These are phyloP conservation scores for Fusarium odoratissimum DNA, from an alignment of 2,329 filamentous ascomycete species.

Conservation along the genomic window DNA sequence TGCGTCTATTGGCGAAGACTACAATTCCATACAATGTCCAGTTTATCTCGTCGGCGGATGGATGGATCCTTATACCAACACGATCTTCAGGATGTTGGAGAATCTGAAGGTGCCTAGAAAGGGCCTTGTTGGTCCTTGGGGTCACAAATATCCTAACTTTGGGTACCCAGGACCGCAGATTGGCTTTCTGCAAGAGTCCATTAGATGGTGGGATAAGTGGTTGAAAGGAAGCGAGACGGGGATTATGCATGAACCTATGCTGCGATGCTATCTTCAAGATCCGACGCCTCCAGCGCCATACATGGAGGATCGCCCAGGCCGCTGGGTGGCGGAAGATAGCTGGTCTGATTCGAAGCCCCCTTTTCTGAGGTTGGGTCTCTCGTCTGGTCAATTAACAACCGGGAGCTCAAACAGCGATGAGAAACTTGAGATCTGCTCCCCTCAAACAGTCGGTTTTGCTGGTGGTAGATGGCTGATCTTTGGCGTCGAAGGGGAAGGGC, in stretches of 20 bases:
- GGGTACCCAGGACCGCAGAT: slow-evolving; percentile 5
- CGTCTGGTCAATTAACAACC: too few species aligned
- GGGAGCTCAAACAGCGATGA: too few species aligned
- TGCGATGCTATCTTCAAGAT: slow-evolving; percentile 2
- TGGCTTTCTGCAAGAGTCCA: not conserved
- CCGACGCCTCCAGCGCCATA: not conserved
- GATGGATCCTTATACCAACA: slow-evolving; percentile 18
- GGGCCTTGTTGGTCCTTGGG: slow-evolving; percentile 9
- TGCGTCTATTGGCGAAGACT: not conserved
- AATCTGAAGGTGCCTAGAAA: not conserved
- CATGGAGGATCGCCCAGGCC: not conserved
- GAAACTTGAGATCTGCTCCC: not conserved
- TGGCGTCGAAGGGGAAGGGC: slow-evolving; percentile 1
- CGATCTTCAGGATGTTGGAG: slow-evolving; percentile 13
- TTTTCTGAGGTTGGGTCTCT: not conserved
- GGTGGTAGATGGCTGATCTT: slow-evolving; percentile 9
- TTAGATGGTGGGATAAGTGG: slow-evolving; percentile 15
- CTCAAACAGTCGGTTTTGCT: slow-evolving; percentile 1
- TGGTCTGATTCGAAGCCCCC: not conserved
- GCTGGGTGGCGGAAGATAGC: not conserved
- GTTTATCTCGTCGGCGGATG: slow-evolving; percentile 2
- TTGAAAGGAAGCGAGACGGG: slow-evolving; percentile 2
- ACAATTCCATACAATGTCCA: slow-evolving; percentile 1
- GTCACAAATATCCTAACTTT: slow-evolving; percentile 6
- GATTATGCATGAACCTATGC: slow-evolving; percentile 4